A percentile compares a stretch with the other conserved stretches of the same genome.
Evolutionary conservation across 2,329 filamentous ascomycete species (phyloP).

Genomic region (Didymella glomerata): DNA sequence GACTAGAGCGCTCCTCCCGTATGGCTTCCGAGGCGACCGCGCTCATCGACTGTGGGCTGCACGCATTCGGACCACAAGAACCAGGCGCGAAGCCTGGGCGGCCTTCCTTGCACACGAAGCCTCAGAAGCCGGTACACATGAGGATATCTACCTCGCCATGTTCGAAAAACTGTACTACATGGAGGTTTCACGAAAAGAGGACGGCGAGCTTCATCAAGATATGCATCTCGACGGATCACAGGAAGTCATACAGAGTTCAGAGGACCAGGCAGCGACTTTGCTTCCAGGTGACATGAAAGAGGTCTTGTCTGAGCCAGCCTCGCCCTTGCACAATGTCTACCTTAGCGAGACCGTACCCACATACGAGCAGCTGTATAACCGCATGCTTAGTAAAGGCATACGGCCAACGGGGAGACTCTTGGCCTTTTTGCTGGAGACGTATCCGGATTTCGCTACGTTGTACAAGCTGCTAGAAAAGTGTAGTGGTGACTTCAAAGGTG

Average conservation of each 20-base stretch:
- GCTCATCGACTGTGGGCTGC: slow-evolving; percentile 58
- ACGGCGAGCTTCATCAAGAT: slow-evolving; percentile 15
- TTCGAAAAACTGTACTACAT: slow-evolving; percentile 62
- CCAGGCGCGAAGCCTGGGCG: slow-evolving; percentile 70
- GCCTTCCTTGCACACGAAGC: slow-evolving; percentile 67
- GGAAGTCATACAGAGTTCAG: slow-evolving; percentile 9
- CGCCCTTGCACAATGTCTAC: slow-evolving; percentile 72
- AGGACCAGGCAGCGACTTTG: slow-evolving; percentile 25
- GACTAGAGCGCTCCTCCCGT: slow-evolving; percentile 57
- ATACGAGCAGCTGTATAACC: slow-evolving; percentile 65
- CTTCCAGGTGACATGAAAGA: slow-evolving; percentile 69
- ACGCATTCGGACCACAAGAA: slow-evolving; percentile 67
- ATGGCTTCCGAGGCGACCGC: slow-evolving; percentile 4
- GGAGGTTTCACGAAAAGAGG: slow-evolving; percentile 19
- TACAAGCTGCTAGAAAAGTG: slow-evolving; percentile 33
- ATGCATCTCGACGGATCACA: background rate
- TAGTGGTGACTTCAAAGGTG: slow-evolving; percentile 30
- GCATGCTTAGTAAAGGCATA: slow-evolving; percentile 64
- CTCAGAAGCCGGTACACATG: slow-evolving; percentile 47
- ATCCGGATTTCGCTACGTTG: slow-evolving; percentile 32
- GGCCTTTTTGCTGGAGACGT: slow-evolving; percentile 61
- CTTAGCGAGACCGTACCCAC: slow-evolving; percentile 69
- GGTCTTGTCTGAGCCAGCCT: slow-evolving; percentile 62
- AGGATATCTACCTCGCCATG: slow-evolving; percentile 64
- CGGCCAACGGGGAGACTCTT: slow-evolving; percentile 62